These are phyloP conservation scores for Penicillium sp. DNA, from an alignment of 2,329 filamentous ascomycete genomes.

Conservation along the genomic window DNA sequence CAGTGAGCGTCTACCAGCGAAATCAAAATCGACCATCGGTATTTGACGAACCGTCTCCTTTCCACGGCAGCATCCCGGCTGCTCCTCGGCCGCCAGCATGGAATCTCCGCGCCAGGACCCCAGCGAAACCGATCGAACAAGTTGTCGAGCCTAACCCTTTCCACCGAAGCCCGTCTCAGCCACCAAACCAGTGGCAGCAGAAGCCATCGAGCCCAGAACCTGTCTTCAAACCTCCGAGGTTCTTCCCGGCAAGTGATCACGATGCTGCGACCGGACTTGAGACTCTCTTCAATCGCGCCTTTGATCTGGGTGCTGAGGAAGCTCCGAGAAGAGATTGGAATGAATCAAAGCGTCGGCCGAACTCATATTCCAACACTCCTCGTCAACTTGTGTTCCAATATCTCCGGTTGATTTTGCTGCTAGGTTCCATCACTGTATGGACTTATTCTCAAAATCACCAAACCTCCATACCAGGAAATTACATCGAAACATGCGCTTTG, in stretches of 20 bases:
- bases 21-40: conserved; percentile 35
- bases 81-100: conserved; percentile 46
- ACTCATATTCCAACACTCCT: conserved; percentile 15
- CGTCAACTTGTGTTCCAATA: conserved; percentile 31
- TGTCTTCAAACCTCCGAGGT: conserved; percentile 50
- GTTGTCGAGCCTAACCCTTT: conserved; percentile 44
- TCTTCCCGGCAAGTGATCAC: conserved; percentile 49
- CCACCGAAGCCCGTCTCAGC: conserved; percentile 33
- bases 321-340: conserved; percentile 26
- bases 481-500: conserved; percentile 43
- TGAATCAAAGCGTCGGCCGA: conserved; percentile 13
- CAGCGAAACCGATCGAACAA: conserved; percentile 40
- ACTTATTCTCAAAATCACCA: conserved; percentile 35
- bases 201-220: conserved; percentile 26
- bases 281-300: conserved; percentile 50
- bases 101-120: conserved; percentile 40
- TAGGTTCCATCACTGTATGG: conserved; percentile 38
- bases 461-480: conserved; percentile 40
- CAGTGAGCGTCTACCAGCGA: conserved; percentile 33
- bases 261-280: conserved; percentile 52
- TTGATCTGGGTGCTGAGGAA: conserved; percentile 42
- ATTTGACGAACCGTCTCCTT: conserved; percentile 44
- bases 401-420: conserved; percentile 35
- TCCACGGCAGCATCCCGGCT: conserved; percentile 48
- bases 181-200: conserved; percentile 26